A percentile compares a stretch with the other conserved stretches of the same genome.
Evolutionary conservation across 2,329 filamentous ascomycete genomes (phyloP).

Genomic region (Huntiella bhutanensis): DNA sequence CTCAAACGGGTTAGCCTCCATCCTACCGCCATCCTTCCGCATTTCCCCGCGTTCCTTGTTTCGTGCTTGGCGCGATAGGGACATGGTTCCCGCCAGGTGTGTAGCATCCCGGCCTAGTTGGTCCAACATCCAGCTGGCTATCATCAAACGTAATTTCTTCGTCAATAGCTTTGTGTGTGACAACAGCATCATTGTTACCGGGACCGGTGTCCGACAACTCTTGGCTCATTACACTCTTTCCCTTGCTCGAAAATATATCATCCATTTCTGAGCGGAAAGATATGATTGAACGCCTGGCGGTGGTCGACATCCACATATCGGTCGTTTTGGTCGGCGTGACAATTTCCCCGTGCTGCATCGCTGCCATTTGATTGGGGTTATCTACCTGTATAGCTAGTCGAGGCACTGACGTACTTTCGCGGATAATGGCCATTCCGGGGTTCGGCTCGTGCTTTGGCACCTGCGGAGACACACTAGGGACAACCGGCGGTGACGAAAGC

Average conservation of each 20-base stretch:
- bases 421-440: not conserved
- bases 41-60: too few species aligned
- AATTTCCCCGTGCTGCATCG: not conserved
- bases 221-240: too few species aligned
- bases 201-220: too few species aligned
- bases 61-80: too few species aligned
- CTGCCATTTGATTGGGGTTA: not conserved
- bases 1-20: too few species aligned
- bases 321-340: not conserved
- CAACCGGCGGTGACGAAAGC: not conserved
- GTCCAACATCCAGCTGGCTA: not conserved
- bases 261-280: constrained; percentile 2
- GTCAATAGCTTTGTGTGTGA: not conserved
- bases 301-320: not conserved
- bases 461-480: not conserved
- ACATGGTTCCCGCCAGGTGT: too few species aligned
- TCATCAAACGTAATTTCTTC: constrained; percentile 2
- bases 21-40: too few species aligned
- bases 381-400: not conserved
- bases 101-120: not conserved
- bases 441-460: constrained; percentile 3
- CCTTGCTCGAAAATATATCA: not conserved
- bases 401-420: constrained; percentile 1
- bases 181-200: too few species aligned
- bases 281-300: not conserved